Base-by-base conservation (phyloP, 129 eudicot genomes). In the Mikania micrantha region DNA sequence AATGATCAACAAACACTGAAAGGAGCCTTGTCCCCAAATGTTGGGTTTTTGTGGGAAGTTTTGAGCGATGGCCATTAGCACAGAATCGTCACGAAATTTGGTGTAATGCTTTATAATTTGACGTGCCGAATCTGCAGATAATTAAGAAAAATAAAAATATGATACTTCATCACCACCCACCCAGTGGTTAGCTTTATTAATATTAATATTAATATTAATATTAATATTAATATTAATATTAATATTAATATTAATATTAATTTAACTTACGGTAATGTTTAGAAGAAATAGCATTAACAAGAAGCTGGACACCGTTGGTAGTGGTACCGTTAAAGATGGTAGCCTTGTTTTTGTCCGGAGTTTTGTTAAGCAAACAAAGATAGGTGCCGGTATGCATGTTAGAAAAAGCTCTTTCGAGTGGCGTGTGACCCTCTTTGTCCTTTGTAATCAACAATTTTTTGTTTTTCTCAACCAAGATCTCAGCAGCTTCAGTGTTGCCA, bases 401-500 rank as follows among this genome's bases (percentile, higher is more conserved):
- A 38, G 29, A 41, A 58, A 71, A 42, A 39, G 67, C 63, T 39
- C 25, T 0, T 7, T 29, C 49, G 13, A 72, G 40, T 72, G 77
- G 77, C 0, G 39, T 60, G 0, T 42, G 69, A 47, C 35, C 68
- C 42, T 24, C 65, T 0, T 71, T 40, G 58, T 71, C 67, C 59
- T 27, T 10, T 2, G 21, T 53, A 5, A 58, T 11, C 47, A 71
- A 44, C 15, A 71, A 8, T 28, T 28, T 0, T 5, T 25, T 3
- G 32, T 27, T 3, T n/a, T 4, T 25, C 17, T 8, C 13, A 38
- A 71, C 10, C 67, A 71, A 11, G 4, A 58, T 10, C 4, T 71
- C 10, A 9, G 57, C 35, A 28, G 67, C 75, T 59, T 58, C 21
- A 5, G 41, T 40, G 75, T 71, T 58, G 7, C 67, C 67, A 41